Base-by-base conservation (phyloP, 352 stramenopile species). In the Pythium brachiatum region DNA sequence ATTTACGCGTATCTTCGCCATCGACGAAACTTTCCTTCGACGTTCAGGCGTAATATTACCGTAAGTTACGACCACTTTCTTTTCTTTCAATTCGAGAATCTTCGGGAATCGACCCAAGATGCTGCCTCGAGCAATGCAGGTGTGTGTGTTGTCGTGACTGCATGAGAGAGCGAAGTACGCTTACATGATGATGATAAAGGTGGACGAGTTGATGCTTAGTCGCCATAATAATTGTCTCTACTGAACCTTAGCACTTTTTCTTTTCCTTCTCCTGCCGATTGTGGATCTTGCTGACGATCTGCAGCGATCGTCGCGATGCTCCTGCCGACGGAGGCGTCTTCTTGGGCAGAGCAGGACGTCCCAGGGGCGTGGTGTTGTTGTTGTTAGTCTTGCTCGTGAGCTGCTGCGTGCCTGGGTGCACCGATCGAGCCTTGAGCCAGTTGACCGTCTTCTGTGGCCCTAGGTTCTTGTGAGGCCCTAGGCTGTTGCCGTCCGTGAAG, bases 251-350 rank as follows among this genome's bases (percentile, higher is more conserved):
- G 20, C 41, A 57, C 41, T 60, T 66, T 32, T 66, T 66, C 52
- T 60, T 66, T 38, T 66, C 60, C 48, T 66, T 66, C 52, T 58
- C 75, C 18, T 32, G 73, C 62, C 72, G 76, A 70, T 88, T 76
- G 59, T 86, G 78, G 53, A 94, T 91, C 57, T 92, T 79, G 68
- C 85, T 94, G 26, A 94, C 67, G 54, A 94, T 94, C 60, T 94
- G 84, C 20, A 94, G 73, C 29, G 83, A 91, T 34, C 85, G 68
- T 12, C 81, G 62, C 23, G 85, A 94, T 1, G 85, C 75, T 12
- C 81, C 81, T 0, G 78, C 83, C 5, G 79, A 86, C 36, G 81
- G 81, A 7, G 81, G 83, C 56, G 83, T 89, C 69, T 80, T 81
- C 65, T 78, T 81, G 25, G 73, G 55, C 31, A 76, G 50, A 41